Evolutionary conservation across 192 early-diverging fungal species (phyloP).

Genomic region (Entomortierella chlamydospora): DNA sequence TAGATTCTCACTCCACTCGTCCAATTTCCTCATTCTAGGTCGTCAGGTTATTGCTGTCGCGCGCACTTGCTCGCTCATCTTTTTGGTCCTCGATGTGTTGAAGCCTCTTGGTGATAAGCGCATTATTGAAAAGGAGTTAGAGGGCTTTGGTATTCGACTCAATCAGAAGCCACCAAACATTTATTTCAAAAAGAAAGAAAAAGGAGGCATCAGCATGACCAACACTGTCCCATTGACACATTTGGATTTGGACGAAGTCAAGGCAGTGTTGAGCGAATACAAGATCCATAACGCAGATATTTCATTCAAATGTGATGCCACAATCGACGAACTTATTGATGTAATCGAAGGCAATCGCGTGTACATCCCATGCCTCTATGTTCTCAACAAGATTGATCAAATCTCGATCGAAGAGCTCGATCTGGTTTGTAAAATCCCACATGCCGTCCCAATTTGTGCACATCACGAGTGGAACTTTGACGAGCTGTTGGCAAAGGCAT

Average conservation of each 20-base stretch:
- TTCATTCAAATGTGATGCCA: constrained; percentile 92
- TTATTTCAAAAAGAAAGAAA: constrained; percentile 97
- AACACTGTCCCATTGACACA: constrained; percentile 91
- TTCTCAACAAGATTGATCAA: constrained; percentile 99
- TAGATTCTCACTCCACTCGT: not conserved
- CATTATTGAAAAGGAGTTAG: constrained; percentile 96
- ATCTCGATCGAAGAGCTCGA: constrained; percentile 97
- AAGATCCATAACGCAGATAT: constrained; percentile 97
- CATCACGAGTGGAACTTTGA: constrained; percentile 98
- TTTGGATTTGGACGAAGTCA: constrained; percentile 90
- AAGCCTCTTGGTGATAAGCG: constrained; percentile 96
- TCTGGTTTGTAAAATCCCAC: constrained; percentile 96
- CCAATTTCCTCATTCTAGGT: constrained; percentile 9
- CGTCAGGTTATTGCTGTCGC: constrained; percentile 96
- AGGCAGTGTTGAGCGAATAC: constrained; percentile 95
- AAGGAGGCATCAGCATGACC: constrained; percentile 96
- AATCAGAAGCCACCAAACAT: constrained; percentile 98
- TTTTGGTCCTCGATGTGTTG: constrained; percentile 96
- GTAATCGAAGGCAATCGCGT: constrained; percentile 94
- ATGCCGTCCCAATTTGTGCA: constrained; percentile 86
- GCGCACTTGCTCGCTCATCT: constrained; percentile 96
- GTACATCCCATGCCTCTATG: constrained; percentile 97
- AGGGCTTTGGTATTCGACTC: constrained; percentile 96
- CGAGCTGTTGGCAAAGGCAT: constrained; percentile 89
- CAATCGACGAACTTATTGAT: constrained; percentile 96